phyloP scores from a whole-genome alignment of 768 basidiomycete genomes.

The Podaxis pistillaris region DNA sequence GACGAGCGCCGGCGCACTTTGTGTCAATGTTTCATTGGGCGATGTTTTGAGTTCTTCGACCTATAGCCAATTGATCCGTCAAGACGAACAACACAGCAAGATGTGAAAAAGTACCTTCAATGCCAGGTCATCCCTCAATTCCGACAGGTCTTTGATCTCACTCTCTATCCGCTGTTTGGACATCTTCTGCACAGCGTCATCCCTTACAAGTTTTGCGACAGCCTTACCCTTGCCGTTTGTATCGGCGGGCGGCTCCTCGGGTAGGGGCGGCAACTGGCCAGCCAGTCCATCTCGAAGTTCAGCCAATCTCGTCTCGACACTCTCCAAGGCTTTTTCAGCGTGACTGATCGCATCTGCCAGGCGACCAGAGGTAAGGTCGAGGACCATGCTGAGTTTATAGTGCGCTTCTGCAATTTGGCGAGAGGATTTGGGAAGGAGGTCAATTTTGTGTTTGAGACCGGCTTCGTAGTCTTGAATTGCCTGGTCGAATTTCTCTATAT shows the following conservation, averaged over 20 bases:
- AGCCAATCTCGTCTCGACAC: constrained; percentile 67
- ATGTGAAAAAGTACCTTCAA: constrained; percentile 56
- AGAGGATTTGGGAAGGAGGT: constrained; percentile 80
- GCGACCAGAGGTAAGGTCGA: constrained; percentile 85
- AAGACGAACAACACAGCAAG: neutral
- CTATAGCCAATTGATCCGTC: constrained; percentile 33
- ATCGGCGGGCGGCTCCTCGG: constrained; percentile 34
- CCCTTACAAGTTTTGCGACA: constrained; percentile 39
- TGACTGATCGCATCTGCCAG: constrained; percentile 81
- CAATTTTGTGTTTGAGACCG: constrained; percentile 69
- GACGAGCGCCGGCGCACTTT: constrained; percentile 67
- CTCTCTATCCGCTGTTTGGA: constrained; percentile 68
- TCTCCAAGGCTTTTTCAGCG: constrained; percentile 76
- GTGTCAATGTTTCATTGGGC: constrained; percentile 55
- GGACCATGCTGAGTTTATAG: constrained; percentile 91
- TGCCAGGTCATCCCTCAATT: constrained; percentile 76
- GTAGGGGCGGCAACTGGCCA: constrained; percentile 33
- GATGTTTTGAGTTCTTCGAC: constrained; percentile 88
- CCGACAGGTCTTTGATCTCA: constrained; percentile 78
- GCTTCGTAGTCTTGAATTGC: constrained; percentile 86
- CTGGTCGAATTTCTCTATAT: constrained; percentile 91
- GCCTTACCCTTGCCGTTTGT: constrained; percentile 75
- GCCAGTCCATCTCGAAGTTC: constrained; percentile 52
- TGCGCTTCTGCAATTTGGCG: constrained; percentile 93
- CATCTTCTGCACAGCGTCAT: constrained; percentile 65